Evolutionary conservation across 2,329 filamentous ascomycete species (phyloP).

Genomic region (Fusarium camptoceras): DNA sequence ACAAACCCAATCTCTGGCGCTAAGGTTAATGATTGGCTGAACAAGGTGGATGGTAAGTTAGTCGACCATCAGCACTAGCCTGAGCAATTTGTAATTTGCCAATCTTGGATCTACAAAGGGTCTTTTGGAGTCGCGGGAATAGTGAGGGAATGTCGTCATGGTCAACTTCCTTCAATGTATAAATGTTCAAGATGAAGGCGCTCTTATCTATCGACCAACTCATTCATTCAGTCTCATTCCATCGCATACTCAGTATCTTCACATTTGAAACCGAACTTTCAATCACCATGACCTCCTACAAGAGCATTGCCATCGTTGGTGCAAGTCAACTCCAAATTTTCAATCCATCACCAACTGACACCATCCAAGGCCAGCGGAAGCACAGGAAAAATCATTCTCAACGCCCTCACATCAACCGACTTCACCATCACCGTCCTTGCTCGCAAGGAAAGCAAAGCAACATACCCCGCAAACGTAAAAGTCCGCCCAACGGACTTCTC

Average conservation of each 20-base stretch:
- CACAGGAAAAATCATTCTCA: constrained; percentile 1
- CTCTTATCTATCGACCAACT: rapidly evolving
- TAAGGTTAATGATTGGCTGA: not conserved
- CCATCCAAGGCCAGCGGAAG: not conserved
- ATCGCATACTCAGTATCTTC: rapidly evolving
- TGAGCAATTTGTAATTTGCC: not conserved
- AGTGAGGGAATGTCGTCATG: not conserved
- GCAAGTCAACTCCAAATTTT: not conserved
- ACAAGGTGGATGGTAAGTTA: rapidly evolving
- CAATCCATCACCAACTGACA: not conserved
- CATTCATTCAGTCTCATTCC: rapidly evolving
- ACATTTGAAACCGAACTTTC: rapidly evolving
- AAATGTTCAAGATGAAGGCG: not conserved
- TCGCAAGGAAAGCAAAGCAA: constrained; percentile 5
- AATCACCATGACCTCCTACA: not conserved
- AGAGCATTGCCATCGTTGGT: not conserved
- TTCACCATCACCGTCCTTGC: not conserved
- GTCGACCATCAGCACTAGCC: not conserved
- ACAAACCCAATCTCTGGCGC: not conserved
- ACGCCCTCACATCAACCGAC: not conserved
- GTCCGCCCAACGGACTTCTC: constrained; percentile 5
- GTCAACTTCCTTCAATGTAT: not conserved
- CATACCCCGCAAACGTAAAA: not conserved
- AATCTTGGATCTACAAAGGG: not conserved
- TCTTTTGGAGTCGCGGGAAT: not conserved